A percentile compares a stretch with the other conserved stretches of the same genome.
Conservation (phyloP, 1,284 basidiomycete species). For the Ustilago hordei region DNA sequence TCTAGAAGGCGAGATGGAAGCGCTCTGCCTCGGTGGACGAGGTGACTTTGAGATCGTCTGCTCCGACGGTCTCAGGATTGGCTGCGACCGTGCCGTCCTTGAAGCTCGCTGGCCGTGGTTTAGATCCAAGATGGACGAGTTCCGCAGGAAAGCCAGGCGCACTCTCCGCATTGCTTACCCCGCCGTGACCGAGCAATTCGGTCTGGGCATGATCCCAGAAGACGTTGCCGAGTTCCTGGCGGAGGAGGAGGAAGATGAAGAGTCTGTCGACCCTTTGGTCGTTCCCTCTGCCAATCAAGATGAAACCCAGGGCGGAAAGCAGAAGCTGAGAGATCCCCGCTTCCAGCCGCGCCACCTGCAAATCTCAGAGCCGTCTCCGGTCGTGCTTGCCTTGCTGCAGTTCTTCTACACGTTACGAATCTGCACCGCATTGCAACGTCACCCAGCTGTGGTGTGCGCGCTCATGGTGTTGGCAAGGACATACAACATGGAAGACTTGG, state of each 20-base stretch:
- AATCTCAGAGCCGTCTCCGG: slow-evolving; percentile 87
- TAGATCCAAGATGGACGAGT: slow-evolving; percentile 74
- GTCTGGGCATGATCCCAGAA: slow-evolving; percentile 43
- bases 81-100: slow-evolving; percentile 83
- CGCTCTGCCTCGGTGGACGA: slow-evolving; percentile 46
- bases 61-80: slow-evolving; percentile 85
- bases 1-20: slow-evolving; percentile 14
- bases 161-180: slow-evolving; percentile 39
- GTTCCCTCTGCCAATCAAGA: slow-evolving; percentile 10
- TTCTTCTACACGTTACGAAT: slow-evolving; percentile 90
- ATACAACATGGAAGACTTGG: slow-evolving; percentile 82
- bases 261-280: slow-evolving; percentile 32
- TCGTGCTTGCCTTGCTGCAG: slow-evolving; percentile 87
- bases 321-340: slow-evolving; percentile 75
- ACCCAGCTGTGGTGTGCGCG: slow-evolving; percentile 87
- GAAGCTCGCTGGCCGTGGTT: slow-evolving; percentile 96
- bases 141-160: slow-evolving; percentile 47
- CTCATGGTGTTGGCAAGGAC: slow-evolving; percentile 85
- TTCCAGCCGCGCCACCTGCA: slow-evolving; percentile 82
- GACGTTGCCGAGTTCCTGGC: slow-evolving; percentile 46
- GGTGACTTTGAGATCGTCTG: slow-evolving; percentile 89
- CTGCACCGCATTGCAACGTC: slow-evolving; percentile 87
- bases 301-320: slow-evolving; percentile 20
- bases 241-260: slow-evolving; percentile 48
- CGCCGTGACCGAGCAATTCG: slow-evolving; percentile 25